Base-by-base conservation (phyloP, 2,329 filamentous ascomycete species). In the Macroventuria anomochaeta region DNA sequence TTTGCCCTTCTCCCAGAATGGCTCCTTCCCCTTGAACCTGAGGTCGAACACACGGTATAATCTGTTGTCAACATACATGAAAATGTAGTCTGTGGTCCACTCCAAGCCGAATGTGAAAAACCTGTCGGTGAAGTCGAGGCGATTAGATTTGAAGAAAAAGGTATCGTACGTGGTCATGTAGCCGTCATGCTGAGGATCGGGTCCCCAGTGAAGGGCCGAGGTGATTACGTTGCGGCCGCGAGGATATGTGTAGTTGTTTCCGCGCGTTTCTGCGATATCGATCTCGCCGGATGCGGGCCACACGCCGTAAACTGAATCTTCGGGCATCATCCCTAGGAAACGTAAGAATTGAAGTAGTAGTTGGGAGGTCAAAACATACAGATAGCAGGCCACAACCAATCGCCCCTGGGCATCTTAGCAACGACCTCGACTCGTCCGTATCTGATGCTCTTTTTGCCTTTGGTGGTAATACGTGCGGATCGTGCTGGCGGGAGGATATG, bases 381-480 rank as follows among this genome's bases (percentile, higher is more conserved):
- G 68, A 95, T 93, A 17, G 90, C 90, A 2, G 90, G 90, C 90
- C 90, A 93, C 11, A 95, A 81, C 90, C 90, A 95, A 76, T 93
- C 89, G 41, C 90, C 90, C 44, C 80, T 75, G 2, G 90, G 89
- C 32, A 93, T 77, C 75, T 87, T 88, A 18, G 90, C 90, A 1
- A 83, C 86, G 5, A 95, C 89, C 71, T 95, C 89, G 46, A 95
- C 82, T 34, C 89, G 87, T 32, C 90, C 90, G 69, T 91, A 95
- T 75, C 86, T 90, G 79, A 95, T 89, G n/a, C 76, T 81, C 12
- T 85, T 86, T 18, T 87, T 85, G 38, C 83, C 84, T 69, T 85
- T 88, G 51, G 88, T 92, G 75, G 86, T 88, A 75, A 95, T 84
- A 53, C 91, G 88, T 12, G 86, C 90, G 0, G 90, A 93, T 62